A percentile compares a stretch with the other conserved stretches of the same genome.
phyloP scores from a whole-genome alignment of 164 flowering plant species.

The Buxus sempervirens region DNA sequence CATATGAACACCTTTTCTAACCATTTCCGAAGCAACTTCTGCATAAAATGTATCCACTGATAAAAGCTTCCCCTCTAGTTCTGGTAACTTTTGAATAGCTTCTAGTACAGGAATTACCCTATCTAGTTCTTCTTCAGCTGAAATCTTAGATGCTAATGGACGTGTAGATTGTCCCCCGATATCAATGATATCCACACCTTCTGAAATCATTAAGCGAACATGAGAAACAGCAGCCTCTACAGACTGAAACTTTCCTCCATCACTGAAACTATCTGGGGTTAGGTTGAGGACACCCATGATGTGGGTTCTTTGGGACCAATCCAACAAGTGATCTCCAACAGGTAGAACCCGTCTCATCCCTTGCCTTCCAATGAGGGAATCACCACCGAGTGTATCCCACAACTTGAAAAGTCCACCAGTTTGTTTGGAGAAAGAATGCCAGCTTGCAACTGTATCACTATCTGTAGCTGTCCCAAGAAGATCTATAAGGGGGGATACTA shows the following conservation, averaged over 20 bases:
- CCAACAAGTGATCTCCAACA: conserved; percentile 59
- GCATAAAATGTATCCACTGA: conserved; percentile 93
- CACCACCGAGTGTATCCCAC: conserved; percentile 88
- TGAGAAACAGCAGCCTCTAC: conserved; percentile 72
- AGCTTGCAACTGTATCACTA: conserved; percentile 52
- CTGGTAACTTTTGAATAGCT: conserved; percentile 60
- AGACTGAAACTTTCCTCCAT: conserved; percentile 76
- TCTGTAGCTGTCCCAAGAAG: conserved; percentile 64
- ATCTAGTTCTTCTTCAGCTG: conserved; percentile 71
- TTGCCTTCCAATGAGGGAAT: conserved; percentile 62
- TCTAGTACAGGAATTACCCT: conserved; percentile 81
- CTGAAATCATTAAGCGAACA: conserved; percentile 59
- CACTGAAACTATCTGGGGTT: conserved; percentile 95
- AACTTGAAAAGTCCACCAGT: conserved; percentile 54
- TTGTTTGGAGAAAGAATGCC: conserved; percentile 68
- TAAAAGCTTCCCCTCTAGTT: conserved; percentile 60
- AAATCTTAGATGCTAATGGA: conserved; percentile 68
- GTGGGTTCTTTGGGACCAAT: conserved; percentile 73
- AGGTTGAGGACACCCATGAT: conserved; percentile 87
- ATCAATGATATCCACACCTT: conserved; percentile 91
- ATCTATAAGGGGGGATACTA: conserved; percentile 86
- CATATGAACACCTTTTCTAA: conserved; percentile 70
- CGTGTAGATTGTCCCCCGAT: conserved; percentile 93
- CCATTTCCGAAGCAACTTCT: conserved; percentile 75
- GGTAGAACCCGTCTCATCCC: conserved; percentile 83